Evolutionary conservation across 2,329 filamentous ascomycete genomes (phyloP).

Genomic region (Phaeosphaeriaceae sp.): DNA sequence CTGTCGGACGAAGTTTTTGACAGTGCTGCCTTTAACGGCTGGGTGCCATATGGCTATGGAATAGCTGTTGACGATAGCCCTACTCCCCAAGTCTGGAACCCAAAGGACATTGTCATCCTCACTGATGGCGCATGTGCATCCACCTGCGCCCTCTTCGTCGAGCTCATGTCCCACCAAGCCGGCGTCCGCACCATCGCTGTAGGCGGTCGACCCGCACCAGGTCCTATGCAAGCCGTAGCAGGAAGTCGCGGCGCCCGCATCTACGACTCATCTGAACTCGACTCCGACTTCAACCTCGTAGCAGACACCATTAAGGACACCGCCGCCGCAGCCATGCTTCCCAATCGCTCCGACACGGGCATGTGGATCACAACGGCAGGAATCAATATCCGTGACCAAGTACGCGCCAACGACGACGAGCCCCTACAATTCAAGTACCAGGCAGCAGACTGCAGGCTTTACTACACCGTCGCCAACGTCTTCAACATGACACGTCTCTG

Average conservation of each 20-base stretch:
- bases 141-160: constrained; percentile 62
- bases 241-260: constrained; percentile 64
- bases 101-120: constrained; percentile 40
- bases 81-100: neutral
- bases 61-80: neutral
- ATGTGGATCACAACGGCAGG: constrained; percentile 32
- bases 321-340: constrained; percentile 3
- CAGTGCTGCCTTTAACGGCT: constrained; percentile 38
- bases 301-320: constrained; percentile 13
- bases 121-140: constrained; percentile 64
- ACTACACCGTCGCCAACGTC: constrained; percentile 44
- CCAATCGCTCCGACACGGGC: constrained; percentile 15
- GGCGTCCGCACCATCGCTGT: constrained; percentile 61
- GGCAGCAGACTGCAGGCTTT: constrained; percentile 50
- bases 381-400: constrained; percentile 49
- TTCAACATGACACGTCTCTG: constrained; percentile 49
- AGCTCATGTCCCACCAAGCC: constrained; percentile 54
- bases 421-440: constrained; percentile 50
- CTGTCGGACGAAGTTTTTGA: constrained; percentile 14
- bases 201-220: constrained; percentile 62
- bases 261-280: constrained; percentile 38
- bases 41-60: constrained; percentile 12
- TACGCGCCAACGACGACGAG: constrained; percentile 36
- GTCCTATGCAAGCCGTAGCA: constrained; percentile 48
- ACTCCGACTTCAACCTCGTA: constrained; percentile 33